phyloP scores from a whole-genome alignment of 441 rosid species.

The Isatis lusitanica region DNA sequence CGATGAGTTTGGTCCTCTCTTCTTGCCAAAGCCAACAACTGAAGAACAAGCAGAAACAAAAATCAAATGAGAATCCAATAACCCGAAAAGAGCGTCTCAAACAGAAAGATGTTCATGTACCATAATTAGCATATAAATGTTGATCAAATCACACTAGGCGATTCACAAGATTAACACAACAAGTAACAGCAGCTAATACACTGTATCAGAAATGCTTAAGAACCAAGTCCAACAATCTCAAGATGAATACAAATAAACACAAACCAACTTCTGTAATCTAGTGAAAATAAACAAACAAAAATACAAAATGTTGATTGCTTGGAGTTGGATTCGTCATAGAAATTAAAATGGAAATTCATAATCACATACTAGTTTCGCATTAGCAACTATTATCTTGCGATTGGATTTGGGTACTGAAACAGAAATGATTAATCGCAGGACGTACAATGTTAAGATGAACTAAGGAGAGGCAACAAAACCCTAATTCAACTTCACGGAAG shows the following conservation, averaged over 20 bases:
- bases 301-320: background rate
- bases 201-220: no score
- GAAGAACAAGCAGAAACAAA: constrained; percentile 23
- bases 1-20: constrained; percentile 62
- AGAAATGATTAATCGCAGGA: background rate
- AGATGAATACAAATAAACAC: background rate
- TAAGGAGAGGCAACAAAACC: background rate
- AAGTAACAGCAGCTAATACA: background rate
- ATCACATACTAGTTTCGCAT: background rate
- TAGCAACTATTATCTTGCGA: background rate
- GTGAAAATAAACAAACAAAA: background rate
- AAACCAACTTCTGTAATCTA: background rate
- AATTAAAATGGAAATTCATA: background rate
- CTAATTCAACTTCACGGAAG: background rate
- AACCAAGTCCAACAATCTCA: background rate
- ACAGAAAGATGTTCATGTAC: no score
- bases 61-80: background rate
- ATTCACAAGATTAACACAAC: no score
- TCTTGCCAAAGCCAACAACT: constrained; percentile 66
- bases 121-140: no score
- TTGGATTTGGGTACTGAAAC: background rate
- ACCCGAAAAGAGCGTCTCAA: no score
- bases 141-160: no score
- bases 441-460: background rate
- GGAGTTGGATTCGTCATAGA: background rate